Conservation (phyloP, 2,329 filamentous ascomycete species). For the Pestalotiopsis sp. region DNA sequence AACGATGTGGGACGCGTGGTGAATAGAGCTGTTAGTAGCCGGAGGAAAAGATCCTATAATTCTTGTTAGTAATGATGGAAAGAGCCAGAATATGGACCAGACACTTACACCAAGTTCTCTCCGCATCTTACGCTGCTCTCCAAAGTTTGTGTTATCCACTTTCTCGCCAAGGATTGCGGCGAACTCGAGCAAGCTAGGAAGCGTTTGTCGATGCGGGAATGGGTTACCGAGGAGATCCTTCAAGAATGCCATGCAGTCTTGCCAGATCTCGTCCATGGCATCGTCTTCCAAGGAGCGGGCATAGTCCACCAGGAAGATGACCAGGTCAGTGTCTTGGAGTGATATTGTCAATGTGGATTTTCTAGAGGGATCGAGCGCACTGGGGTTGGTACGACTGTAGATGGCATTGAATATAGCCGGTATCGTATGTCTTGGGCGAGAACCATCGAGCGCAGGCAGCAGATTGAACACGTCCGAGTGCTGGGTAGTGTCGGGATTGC, state of each 20-base stretch:
- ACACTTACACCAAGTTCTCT: slow-evolving; percentile 79
- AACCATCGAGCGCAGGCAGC: slow-evolving; percentile 88
- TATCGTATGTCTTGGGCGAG: slow-evolving; percentile 86
- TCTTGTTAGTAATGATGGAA: neutral
- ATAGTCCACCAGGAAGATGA: slow-evolving; percentile 89
- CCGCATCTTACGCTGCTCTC: slow-evolving; percentile 90
- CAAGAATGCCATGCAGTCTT: slow-evolving; percentile 88
- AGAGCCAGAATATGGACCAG: neutral
- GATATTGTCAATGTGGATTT: slow-evolving; percentile 89
- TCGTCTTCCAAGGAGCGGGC: slow-evolving; percentile 90
- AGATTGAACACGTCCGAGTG: slow-evolving; percentile 77
- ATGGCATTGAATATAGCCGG: slow-evolving; percentile 95
- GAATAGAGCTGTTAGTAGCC: slow-evolving; percentile 90
- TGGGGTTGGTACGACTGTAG: slow-evolving; percentile 89
- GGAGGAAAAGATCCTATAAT: slow-evolving; percentile 79
- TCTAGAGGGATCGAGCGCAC: slow-evolving; percentile 74
- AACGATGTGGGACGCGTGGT: slow-evolving; percentile 83
- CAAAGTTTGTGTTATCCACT: slow-evolving; percentile 96
- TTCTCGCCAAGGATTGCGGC: slow-evolving; percentile 90
- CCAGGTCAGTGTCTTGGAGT: slow-evolving; percentile 80
- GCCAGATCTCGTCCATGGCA: slow-evolving; percentile 97
- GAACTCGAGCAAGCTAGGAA: slow-evolving; percentile 86
- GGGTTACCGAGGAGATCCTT: slow-evolving; percentile 90
- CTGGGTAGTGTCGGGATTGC: slow-evolving; percentile 49
- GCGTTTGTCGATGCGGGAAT: slow-evolving; percentile 88